Evolutionary conservation across 345 rosid genomes (phyloP).

Genomic region (Gossypium rotundifolium): DNA sequence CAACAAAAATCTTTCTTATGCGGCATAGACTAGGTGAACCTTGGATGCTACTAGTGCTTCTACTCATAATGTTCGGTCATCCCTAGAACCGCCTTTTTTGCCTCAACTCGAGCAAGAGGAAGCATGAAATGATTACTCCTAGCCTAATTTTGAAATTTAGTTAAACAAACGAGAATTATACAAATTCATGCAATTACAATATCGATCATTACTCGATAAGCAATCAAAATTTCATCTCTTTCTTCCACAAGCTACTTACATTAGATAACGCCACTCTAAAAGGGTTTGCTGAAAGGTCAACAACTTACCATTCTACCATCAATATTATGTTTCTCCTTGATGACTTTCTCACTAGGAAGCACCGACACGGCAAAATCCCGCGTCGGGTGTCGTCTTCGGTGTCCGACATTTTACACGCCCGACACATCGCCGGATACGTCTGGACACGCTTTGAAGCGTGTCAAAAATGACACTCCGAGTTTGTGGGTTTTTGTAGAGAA

Average conservation of each 20-base stretch:
- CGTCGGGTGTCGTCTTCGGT: too few relatives aligned
- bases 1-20: not conserved
- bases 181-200: constrained; percentile 20
- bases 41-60: constrained; percentile 3
- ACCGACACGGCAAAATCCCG: too few relatives aligned
- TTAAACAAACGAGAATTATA: constrained; percentile 27
- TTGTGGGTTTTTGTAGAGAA: too few relatives aligned
- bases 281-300: not conserved
- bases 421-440: too few relatives aligned
- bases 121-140: constrained; percentile 10
- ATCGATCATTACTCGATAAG: not conserved
- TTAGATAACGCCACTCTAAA: constrained; percentile 2
- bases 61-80: not conserved
- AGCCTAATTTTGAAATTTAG: constrained; percentile 26
- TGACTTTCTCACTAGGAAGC: constrained; percentile 79
- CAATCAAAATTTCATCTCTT: not conserved
- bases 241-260: not conserved
- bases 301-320: constrained; percentile 42
- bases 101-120: constrained; percentile 34
- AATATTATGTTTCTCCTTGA: constrained; percentile 75
- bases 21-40: not conserved
- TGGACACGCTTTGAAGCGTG: too few relatives aligned
- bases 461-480: too few relatives aligned
- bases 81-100: not conserved
- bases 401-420: too few relatives aligned